Evolutionary conservation across 176 grass and related monocot genomes (phyloP).

Genomic region (Stipa capillata): DNA sequence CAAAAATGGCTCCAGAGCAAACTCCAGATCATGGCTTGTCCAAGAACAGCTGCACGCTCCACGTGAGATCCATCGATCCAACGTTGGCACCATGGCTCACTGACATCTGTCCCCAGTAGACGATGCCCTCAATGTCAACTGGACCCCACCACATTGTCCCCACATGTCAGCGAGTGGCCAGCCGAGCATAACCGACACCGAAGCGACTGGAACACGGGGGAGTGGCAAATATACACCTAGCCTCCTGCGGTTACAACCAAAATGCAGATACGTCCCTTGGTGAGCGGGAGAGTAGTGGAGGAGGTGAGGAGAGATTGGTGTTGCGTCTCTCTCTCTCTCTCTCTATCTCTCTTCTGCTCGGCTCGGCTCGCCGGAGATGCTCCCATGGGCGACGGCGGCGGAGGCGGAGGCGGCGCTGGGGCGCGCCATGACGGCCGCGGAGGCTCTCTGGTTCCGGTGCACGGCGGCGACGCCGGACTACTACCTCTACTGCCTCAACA

Average conservation of each 20-base stretch:
- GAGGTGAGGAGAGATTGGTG: too few species aligned
- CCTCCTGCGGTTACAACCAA: not conserved
- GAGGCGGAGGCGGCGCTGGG: constrained; percentile 68
- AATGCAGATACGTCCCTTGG: not conserved
- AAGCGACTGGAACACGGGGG: not conserved
- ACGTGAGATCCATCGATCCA: too few species aligned
- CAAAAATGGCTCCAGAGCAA: not conserved
- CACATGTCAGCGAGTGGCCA: not conserved
- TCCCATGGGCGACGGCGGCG: constrained; percentile 51
- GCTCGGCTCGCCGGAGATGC: constrained; percentile 29
- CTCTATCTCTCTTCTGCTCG: not conserved
- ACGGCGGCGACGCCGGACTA: constrained; percentile 51
- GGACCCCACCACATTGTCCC: not conserved
- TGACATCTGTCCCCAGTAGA: not conserved
- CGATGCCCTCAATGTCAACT: not conserved
- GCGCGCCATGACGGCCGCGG: constrained; percentile 36
- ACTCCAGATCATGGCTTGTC: not conserved
- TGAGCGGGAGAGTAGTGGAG: not conserved
- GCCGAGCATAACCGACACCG: not conserved
- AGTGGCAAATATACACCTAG: not conserved
- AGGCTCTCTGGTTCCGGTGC: constrained; percentile 64
- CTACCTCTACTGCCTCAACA: constrained; percentile 53
- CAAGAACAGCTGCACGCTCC: not conserved
- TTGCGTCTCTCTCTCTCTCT: too few species aligned
- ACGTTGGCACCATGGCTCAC: too few species aligned